A percentile compares a stretch with the other conserved stretches of the same genome.
phyloP scores from a whole-genome alignment of 331 rosid genomes.

The Rhamnella rubrinervis region DNA sequence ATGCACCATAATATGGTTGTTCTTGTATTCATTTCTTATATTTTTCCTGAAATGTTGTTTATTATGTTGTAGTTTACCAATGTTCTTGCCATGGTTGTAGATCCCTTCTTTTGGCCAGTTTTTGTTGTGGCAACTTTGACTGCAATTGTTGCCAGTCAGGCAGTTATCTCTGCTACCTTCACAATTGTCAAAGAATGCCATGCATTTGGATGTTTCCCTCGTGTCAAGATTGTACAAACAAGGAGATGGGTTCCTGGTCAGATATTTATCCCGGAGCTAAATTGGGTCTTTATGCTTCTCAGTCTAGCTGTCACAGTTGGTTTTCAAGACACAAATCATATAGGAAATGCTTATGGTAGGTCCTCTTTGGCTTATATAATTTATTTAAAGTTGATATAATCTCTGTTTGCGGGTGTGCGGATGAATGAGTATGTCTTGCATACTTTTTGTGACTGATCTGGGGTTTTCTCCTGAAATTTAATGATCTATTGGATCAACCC shows the following conservation, averaged over 20 bases:
- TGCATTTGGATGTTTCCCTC: conserved; percentile 89
- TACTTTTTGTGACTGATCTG: conserved; percentile 9
- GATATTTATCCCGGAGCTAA: conserved; percentile 86
- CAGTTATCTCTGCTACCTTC: conserved; percentile 73
- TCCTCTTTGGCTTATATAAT: conserved; percentile 4
- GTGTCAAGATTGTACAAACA: conserved; percentile 78
- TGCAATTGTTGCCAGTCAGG: conserved; percentile 76
- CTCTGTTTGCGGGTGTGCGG: neutral
- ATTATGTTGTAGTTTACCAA: conserved; percentile 25
- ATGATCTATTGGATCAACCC: neutral
- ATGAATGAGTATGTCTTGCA: neutral
- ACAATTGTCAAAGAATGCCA: conserved; percentile 77
- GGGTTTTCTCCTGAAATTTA: conserved; percentile 15
- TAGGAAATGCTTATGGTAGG: conserved; percentile 83
- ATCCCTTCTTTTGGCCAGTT: conserved; percentile 76
- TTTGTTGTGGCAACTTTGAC: conserved; percentile 69
- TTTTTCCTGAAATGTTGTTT: neutral
- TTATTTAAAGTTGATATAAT: neutral
- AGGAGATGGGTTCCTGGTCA: conserved; percentile 83
- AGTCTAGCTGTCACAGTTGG: conserved; percentile 68
- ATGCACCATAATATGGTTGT: conserved; percentile 12
- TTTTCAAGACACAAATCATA: conserved; percentile 48
- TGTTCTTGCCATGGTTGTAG: conserved; percentile 59
- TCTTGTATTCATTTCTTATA: neutral
- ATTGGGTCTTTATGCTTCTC: conserved; percentile 83